Evolutionary conservation across 139 green algal genomes (phyloP), one percentile per base, ranked within the genome.

Genomic region (Picochlorum sp.): DNA sequence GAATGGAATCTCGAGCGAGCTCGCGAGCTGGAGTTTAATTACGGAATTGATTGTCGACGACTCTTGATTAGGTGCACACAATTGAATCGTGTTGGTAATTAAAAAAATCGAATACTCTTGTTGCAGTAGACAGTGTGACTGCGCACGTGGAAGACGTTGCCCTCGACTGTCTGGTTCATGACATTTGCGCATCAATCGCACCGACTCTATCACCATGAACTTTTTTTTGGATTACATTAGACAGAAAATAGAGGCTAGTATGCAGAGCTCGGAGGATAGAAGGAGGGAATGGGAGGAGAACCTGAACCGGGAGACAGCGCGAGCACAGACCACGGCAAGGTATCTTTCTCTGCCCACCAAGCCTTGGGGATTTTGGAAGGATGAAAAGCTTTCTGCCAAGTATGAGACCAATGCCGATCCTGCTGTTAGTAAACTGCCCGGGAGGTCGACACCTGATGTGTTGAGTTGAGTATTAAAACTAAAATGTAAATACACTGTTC

Each of bases 341-440:
- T 73, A 64, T 37, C 67, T 78, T 34, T 14, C 18, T 3, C 49
- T 69, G 8, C 71, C 71, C 6, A 73, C 65, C 20, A 78, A 78
- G 60, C 32, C 18, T 24, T 78, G 71, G 71, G 71, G 71, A 44
- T 78, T 78, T 52, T 78, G 71, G 71, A 60, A 50, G 3, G 41
- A 26, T 20, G 71, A 73, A 10, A 78, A 73, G 50, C 16, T 68
- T 51, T 26, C 30, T 34, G 64, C 10, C 14, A 72, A 63, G 49
- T 71, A 54, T 59, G 62, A 26, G 28, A 66, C 26, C 1, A 70
- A 52, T 54, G n/a, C 15, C 18, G 61, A 66, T 15, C 61, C 61
- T 45, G 61, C 61, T 44, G 20, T 66, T n/a, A 26, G 18, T 21
- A 56, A 45, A 56, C 15, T 66, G 32, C 61, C 61, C 26, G 61